Percentiles rank a stretch among this genome's conserved stretches.
Evolutionary conservation across 345 rosid genomes (phyloP).

Genomic region (Brassica juncea): DNA sequence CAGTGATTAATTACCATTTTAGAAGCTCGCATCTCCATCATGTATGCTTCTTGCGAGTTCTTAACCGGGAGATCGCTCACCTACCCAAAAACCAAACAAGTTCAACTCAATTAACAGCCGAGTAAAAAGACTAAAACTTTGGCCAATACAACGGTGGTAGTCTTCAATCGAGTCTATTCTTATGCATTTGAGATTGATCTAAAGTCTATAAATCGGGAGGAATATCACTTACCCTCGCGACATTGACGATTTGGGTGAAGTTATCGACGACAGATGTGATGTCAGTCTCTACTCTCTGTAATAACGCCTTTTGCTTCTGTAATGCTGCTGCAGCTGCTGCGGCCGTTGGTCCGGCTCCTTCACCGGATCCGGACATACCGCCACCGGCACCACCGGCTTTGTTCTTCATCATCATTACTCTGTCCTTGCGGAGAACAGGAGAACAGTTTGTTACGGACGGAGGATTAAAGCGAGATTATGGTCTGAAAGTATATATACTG

Average conservation of each 20-base stretch:
- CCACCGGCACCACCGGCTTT: constrained; percentile 58
- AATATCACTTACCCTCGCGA: constrained; percentile 52
- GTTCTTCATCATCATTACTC: constrained; percentile 66
- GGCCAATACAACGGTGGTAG: not conserved
- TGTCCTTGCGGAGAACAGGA: not conserved
- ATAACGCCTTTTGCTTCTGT: constrained; percentile 83
- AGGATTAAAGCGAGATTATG: not conserved
- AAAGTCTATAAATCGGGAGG: not conserved
- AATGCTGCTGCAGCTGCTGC: constrained; percentile 78
- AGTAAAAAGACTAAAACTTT: not conserved
- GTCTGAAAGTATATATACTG: not conserved
- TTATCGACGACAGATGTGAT: constrained; percentile 77
- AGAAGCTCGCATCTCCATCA: constrained; percentile 98
- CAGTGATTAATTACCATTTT: constrained; percentile 55
- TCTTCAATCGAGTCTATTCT: not conserved
- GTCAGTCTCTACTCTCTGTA: constrained; percentile 84
- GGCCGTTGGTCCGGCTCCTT: constrained; percentile 72
- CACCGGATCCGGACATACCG: constrained; percentile 44
- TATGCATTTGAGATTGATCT: not conserved
- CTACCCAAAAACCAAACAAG: constrained; percentile 34
- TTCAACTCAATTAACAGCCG: not conserved
- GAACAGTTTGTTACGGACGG: not conserved
- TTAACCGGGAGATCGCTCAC: constrained; percentile 75
- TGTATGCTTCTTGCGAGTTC: constrained; percentile 83
- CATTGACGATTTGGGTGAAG: constrained; percentile 83